Base-by-base conservation (phyloP, 192 early-diverging fungal genomes). In the Coemansia sp. region DNA sequence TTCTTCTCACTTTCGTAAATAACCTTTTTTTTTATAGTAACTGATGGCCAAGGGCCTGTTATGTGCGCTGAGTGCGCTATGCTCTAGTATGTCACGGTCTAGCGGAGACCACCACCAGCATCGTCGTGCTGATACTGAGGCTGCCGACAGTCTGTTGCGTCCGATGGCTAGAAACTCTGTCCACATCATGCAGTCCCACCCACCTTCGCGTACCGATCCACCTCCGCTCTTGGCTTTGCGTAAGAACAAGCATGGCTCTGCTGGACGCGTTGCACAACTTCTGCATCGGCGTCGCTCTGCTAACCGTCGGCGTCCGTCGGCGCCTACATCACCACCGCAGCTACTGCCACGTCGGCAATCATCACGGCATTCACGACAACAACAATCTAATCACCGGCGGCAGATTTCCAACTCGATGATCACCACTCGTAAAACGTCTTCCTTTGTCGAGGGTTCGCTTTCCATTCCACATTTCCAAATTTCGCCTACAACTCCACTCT, bases 131-230 rank as follows among this genome's bases (percentile, higher is more conserved):
- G 12, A n/a, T 36, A 40, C 31, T 36, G 29, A 31, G 27, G 55
- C 27, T 34, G 66, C 7, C 27, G 34, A 50, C 16, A 43, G 34
- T 15, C 13, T 16, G n/a, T 13, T 60, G 43, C 58, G 52, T 9
- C 49, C 62, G 18, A 68, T 46, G 49, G 46, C 55, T 34, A 22
- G 62, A 34, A 79, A 62, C 64, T 79, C 77, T 8, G 66, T 79
- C 65, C 72, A 79, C 58, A 52, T 73, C 6, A 81, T 81, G 73
- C 74, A 75, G 40, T 43, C 40, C 40, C 6, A 29, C 52, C 52
- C 22, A 9, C 12, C 27, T 27, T 29, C 22, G 22, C 52, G 20
- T 13, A 20, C n/a, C 52, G 52, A 22, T 22, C 6, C 52, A 0
- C 20, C 12, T 5, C 31, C 31, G 11, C 31, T 3, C 55, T 3